Conservation (phyloP, 2,329 filamentous ascomycete species). For the Diaporthe helianthi region DNA sequence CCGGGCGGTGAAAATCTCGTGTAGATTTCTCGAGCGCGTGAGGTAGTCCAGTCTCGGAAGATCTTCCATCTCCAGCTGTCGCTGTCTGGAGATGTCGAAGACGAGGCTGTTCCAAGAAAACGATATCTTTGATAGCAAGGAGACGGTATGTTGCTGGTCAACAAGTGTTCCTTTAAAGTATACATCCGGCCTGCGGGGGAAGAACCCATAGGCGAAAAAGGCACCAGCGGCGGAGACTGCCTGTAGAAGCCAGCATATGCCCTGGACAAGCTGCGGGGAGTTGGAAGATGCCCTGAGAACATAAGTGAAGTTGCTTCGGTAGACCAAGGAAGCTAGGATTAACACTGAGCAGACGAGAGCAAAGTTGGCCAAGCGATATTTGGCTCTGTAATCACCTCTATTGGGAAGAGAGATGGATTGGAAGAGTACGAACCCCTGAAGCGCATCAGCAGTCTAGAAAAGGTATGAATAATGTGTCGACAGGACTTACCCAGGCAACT, state of each 20-base stretch:
- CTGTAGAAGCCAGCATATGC: slow-evolving; percentile 41
- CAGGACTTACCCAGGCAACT: slow-evolving; percentile 37
- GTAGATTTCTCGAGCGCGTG: slow-evolving; percentile 42
- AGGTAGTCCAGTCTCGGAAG: slow-evolving; percentile 43
- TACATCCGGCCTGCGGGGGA: slow-evolving; percentile 45
- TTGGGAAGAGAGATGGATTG: slow-evolving; percentile 42
- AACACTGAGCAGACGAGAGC: slow-evolving; percentile 40
- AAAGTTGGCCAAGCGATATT: slow-evolving; percentile 40
- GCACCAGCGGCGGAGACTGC: slow-evolving; percentile 37
- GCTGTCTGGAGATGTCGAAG: slow-evolving; percentile 41
- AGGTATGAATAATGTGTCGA: not conserved
- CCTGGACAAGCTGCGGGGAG: slow-evolving; percentile 29
- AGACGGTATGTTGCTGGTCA: slow-evolving; percentile 46
- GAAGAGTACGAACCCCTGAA: slow-evolving; percentile 39
- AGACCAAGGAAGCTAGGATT: slow-evolving; percentile 38
- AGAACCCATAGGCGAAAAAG: slow-evolving; percentile 40
- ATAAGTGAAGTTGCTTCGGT: slow-evolving; percentile 40
- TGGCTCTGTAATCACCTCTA: slow-evolving; percentile 40
- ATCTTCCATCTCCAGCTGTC: slow-evolving; percentile 43
- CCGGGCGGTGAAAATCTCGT: slow-evolving; percentile 36
- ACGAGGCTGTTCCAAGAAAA: slow-evolving; percentile 45
- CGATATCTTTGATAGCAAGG: slow-evolving; percentile 40
- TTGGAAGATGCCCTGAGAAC: slow-evolving; percentile 35
- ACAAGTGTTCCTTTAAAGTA: slow-evolving; percentile 42
- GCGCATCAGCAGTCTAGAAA: slow-evolving; percentile 6